Base-by-base conservation (phyloP, 2,329 filamentous ascomycete species). In the Plenodomus tracheiphilus region DNA sequence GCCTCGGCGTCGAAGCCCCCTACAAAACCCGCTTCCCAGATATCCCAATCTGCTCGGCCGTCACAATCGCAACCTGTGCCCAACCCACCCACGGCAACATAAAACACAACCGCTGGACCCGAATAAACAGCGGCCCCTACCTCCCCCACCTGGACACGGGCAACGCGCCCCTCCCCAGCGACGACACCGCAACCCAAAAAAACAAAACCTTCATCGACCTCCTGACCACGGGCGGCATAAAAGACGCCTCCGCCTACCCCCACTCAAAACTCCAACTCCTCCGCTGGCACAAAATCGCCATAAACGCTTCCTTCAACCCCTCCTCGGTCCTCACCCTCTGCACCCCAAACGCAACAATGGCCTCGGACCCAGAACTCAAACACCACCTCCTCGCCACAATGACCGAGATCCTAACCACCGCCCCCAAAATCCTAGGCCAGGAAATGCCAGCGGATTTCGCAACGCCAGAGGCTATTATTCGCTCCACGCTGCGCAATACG, bases 241-340 rank as follows among this genome's bases (percentile, higher is more conserved):
- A 79, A 49, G 87, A 90, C 68, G 84, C 85, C 4, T 81, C 85
- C 52, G 75, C 80, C 7, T 84, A 86, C 59, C 79, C 82, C 39
- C 85, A 88, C 68, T 74, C 84, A 25, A 85, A 84, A 51, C 75
- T 90, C 39, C 87, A 90, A 70, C 80, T 84, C 36, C 81, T 89
- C 16, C 79, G 87, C 19, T 90, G 87, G 87, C 86, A 89, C 70
- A 90, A 90, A 70, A 82, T 89, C 53, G 86, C 85, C 61, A 89
- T 90, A 75, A 90, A 90, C 69, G 85, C 86, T 0, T 83, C 85
- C 43, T 87, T 89, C 80, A 90, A 90, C 72, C 86, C 87, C 0
- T 85, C 83, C 1, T 84, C 86, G 2, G 85, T 89, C 7, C 77
- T 90, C 0, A 82, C 81, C 1, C 84, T 85, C 11, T 85, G 85